Evolutionary conservation across 192 early-diverging fungal genomes (phyloP), one percentile per base, ranked within the genome.

Genomic region (Podila epicladia): DNA sequence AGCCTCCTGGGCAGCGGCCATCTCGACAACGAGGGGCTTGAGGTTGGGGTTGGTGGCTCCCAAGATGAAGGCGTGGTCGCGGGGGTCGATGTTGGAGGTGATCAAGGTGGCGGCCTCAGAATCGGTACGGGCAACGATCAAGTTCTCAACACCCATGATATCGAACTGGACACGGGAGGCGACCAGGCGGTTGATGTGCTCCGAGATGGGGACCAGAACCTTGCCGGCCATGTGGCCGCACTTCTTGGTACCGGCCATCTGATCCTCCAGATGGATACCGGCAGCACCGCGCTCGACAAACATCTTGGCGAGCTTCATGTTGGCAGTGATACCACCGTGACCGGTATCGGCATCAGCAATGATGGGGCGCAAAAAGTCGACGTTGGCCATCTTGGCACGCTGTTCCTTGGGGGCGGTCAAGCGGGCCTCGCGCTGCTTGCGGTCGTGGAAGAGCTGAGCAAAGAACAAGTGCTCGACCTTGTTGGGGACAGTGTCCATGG

Each of bases 201-300:
- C 96, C 4, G 93, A 93, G 48, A 98, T 95, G 24, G 97, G 97
- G 7, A 99, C 97, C n/a, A 99, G 85, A 33, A 99, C 97, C 84
- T 99, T 99, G 60, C 97, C 97, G 58, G 96, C 97, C 97, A 99
- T 99, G 85, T 99, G 97, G 22, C 97, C 97, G 83, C 97, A 99
- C 90, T 99, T 99, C 83, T 99, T 99, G 76, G 95, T 97, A 73
- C 95, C 93, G 28, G 97, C 92, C 41, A 94, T 92, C 84, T 97
- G 95, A 87, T 97, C 95, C 84, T 97, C 95, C 50, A 80, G 48
- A 75, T 98, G 97, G 82, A 98, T 95, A 80, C 96, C 97, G 33
- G 97, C 97, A 29, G 97, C 97, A 64, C 97, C 97, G 58, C 95
- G 92, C 86, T 98, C 95, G 67, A 98, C 97, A 83, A 98, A 95